Percentiles rank a stretch among this genome's conserved stretches.
These are phyloP conservation scores for Hordeum vulgare DNA, from an alignment of 176 grass and related monocot genomes.

Conservation along the genomic window DNA sequence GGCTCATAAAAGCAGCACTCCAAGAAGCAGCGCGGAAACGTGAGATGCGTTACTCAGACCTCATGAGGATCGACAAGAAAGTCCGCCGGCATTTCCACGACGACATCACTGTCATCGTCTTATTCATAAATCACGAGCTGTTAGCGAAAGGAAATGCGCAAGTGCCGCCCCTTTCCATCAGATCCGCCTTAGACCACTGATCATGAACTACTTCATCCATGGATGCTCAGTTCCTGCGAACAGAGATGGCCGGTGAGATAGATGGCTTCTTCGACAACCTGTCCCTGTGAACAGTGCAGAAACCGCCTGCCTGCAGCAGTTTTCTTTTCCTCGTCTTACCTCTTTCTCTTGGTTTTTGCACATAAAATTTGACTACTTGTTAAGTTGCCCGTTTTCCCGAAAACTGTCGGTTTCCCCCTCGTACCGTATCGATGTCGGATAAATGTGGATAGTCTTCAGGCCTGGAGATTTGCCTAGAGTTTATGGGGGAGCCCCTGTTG, in stretches of 20 bases:
- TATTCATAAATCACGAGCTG: constrained; percentile 83
- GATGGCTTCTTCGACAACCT: neutral
- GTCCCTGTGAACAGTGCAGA: constrained; percentile 13
- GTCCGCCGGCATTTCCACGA: constrained; percentile 97
- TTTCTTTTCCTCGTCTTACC: neutral
- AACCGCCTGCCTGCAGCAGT: neutral
- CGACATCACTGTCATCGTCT: constrained; percentile 79
- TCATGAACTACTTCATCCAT: constrained; percentile 8
- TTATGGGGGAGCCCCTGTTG: constrained; percentile 3
- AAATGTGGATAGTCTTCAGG: constrained; percentile 37
- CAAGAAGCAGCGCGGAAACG: constrained; percentile 84
- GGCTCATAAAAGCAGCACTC: constrained; percentile 93
- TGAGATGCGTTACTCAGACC: constrained; percentile 96
- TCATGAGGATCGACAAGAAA: constrained; percentile 95
- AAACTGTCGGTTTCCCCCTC: constrained; percentile 14
- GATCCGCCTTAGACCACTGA: constrained; percentile 80
- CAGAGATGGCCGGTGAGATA: neutral
- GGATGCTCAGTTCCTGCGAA: constrained; percentile 1
- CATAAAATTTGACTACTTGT: constrained; percentile 44
- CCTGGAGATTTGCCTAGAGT: constrained; percentile 35
- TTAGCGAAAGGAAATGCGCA: constrained; percentile 29
- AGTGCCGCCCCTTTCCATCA: constrained; percentile 58
- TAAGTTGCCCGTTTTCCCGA: constrained; percentile 27
- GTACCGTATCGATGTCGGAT: constrained; percentile 2
- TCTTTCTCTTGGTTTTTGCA: constrained; percentile 22